These are phyloP conservation scores for Podospora australis DNA, from an alignment of 495 filamentous ascomycete genomes.

Conservation along the genomic window DNA sequence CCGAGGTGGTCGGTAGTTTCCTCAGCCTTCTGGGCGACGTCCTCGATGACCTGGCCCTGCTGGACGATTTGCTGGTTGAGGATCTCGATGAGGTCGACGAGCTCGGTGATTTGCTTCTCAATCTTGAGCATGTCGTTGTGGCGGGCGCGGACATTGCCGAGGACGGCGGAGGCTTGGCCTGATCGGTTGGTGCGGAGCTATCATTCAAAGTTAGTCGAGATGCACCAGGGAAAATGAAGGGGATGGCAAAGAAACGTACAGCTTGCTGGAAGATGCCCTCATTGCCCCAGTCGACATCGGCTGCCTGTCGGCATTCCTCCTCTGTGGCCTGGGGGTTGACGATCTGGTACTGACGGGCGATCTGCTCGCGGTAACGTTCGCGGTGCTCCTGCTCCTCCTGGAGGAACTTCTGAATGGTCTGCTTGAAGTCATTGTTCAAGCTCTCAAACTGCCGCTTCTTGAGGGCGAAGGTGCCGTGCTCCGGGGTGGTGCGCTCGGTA, in stretches of 20 bases:
- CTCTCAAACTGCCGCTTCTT: slow-evolving; percentile 58
- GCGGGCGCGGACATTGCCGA: slow-evolving; percentile 66
- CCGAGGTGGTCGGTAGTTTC: slow-evolving; percentile 52
- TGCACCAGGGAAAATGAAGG: background rate
- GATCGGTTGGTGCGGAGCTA: slow-evolving; percentile 65
- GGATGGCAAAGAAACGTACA: slow-evolving; percentile 45
- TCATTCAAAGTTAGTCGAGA: slow-evolving; percentile 11
- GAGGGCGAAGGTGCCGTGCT: slow-evolving; percentile 43
- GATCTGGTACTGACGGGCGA: slow-evolving; percentile 66
- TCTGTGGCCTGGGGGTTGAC: slow-evolving; percentile 68
- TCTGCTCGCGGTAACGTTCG: slow-evolving; percentile 60
- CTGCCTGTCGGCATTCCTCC: slow-evolving; percentile 54
- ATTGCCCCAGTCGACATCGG: slow-evolving; percentile 62
- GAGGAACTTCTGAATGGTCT: slow-evolving; percentile 55
- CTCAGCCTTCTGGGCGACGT: slow-evolving; percentile 50
- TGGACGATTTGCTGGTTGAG: slow-evolving; percentile 58
- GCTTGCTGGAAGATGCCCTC: slow-evolving; percentile 73
- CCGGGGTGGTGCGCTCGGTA: slow-evolving; percentile 43
- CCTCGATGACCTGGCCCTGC: slow-evolving; percentile 51
- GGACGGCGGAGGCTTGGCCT: slow-evolving; percentile 57
- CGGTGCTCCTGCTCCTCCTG: slow-evolving; percentile 60
- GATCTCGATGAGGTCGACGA: slow-evolving; percentile 59
- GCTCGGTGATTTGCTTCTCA: slow-evolving; percentile 58
- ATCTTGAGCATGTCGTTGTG: slow-evolving; percentile 71
- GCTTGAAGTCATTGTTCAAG: slow-evolving; percentile 59